phyloP scores from a whole-genome alignment of 305 asterid species.

The Striga hermonthica region DNA sequence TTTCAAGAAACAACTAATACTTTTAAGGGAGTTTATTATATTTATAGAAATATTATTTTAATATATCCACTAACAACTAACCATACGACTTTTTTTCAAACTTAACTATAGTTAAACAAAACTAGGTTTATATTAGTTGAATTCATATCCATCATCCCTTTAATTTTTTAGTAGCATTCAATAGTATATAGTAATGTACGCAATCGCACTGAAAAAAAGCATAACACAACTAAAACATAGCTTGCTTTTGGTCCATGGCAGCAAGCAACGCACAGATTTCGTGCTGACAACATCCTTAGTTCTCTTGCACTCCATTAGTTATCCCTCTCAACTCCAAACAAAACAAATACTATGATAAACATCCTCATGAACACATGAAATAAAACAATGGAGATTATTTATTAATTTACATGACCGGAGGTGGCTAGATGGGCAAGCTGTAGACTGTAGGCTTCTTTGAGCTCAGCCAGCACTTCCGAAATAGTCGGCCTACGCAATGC shows the following conservation, averaged over 20 bases:
- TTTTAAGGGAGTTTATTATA: too few relatives aligned
- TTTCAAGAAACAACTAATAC: too few relatives aligned
- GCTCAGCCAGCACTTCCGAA: conserved; percentile 69
- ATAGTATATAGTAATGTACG: too few relatives aligned
- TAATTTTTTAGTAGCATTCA: too few relatives aligned
- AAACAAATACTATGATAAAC: neutral
- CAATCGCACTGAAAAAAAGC: too few relatives aligned
- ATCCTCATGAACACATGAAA: neutral
- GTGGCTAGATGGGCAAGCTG: conserved; percentile 77
- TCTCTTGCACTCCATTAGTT: conserved; percentile 15
- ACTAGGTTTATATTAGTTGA: too few relatives aligned
- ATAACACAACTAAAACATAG: too few relatives aligned
- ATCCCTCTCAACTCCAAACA: conserved; percentile 2
- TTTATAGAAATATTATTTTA: too few relatives aligned
- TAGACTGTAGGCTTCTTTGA: conserved; percentile 71
- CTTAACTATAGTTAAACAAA: too few relatives aligned
- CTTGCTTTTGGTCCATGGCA: neutral
- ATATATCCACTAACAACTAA: too few relatives aligned
- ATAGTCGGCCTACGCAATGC: conserved; percentile 72
- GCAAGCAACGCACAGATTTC: conserved; percentile 14
- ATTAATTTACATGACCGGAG: conserved; percentile 41
- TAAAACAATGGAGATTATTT: neutral
- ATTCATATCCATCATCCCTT: too few relatives aligned
- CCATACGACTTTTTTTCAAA: too few relatives aligned
- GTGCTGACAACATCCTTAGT: neutral